These are phyloP conservation scores for Fusarium ramigenum DNA, from an alignment of 2,329 filamentous ascomycete genomes.

Conservation along the genomic window DNA sequence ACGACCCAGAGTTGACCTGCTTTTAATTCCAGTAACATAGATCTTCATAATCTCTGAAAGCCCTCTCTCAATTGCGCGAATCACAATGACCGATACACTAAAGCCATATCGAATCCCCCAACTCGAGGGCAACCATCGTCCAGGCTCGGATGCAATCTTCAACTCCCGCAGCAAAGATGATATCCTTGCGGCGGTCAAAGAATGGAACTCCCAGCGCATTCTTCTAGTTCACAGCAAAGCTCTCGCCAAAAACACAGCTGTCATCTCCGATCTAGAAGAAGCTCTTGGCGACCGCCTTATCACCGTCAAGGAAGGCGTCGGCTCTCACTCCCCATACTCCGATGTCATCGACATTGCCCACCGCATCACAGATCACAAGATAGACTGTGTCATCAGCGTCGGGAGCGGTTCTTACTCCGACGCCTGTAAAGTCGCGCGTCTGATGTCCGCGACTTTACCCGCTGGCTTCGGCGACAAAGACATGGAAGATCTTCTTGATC, in stretches of 20 bases:
- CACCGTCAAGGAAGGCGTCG: neutral
- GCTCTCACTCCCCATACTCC: conserved; percentile 6
- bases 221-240: conserved; percentile 13
- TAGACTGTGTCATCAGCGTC: conserved; percentile 4
- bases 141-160: conserved; percentile 12
- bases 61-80: neutral
- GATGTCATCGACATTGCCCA: conserved; percentile 19
- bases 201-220: neutral
- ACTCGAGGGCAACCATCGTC: conserved; percentile 4
- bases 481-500: conserved; percentile 4
- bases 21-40: fast-evolving
- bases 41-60: neutral
- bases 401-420: conserved; percentile 17
- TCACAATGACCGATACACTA: neutral
- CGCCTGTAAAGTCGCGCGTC: conserved; percentile 12
- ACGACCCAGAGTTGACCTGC: neutral
- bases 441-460: neutral
- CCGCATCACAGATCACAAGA: neutral
- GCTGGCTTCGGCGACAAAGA: neutral
- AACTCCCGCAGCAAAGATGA: conserved; percentile 13
- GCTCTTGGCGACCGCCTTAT: neutral
- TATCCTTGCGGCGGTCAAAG: neutral
- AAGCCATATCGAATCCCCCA: neutral
- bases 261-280: neutral
- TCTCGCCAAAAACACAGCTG: neutral